A percentile compares a stretch with the other conserved stretches of the same genome.
phyloP scores from a whole-genome alignment of 1,139 yeast species.

The Suhomyces terraborum region DNA sequence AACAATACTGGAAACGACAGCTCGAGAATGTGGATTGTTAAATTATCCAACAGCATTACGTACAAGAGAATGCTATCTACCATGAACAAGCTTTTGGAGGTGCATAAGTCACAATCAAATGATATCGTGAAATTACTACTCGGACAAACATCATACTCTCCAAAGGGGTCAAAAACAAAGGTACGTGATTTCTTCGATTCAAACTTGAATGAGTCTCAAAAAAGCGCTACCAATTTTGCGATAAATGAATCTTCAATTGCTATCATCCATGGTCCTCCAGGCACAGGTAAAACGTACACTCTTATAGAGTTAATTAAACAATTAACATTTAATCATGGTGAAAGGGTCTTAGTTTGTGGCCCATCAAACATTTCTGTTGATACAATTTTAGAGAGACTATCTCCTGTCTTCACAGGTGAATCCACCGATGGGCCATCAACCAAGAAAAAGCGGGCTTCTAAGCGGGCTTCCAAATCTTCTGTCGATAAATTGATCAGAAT shows the following conservation, averaged over 20 bases:
- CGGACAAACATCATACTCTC: conserved; percentile 40
- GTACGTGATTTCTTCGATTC: conserved; percentile 45
- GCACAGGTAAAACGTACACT: conserved; percentile 71
- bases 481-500: conserved; percentile 68
- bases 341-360: conserved; percentile 85
- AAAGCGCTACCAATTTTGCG: conserved; percentile 43
- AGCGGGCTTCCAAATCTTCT: conserved; percentile 21
- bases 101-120: conserved; percentile 34
- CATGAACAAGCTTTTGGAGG: conserved; percentile 63
- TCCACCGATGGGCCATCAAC: conserved; percentile 10
- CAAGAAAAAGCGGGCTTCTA: conserved; percentile 19
- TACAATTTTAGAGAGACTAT: conserved; percentile 79
- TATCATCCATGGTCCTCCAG: conserved; percentile 54
- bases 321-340: conserved; percentile 54
- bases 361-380: conserved; percentile 96
- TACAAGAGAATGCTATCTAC: conserved; percentile 82
- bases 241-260: conserved; percentile 42
- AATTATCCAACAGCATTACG: conserved; percentile 67
- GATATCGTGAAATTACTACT: conserved; percentile 47
- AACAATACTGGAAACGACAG: conserved; percentile 44
- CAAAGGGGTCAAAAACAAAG: conserved; percentile 12
- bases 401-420: conserved; percentile 33
- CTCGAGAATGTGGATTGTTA: conserved; percentile 60
- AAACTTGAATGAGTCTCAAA: conserved; percentile 69
- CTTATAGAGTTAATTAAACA: conserved; percentile 83